A percentile compares a stretch with the other conserved stretches of the same genome.
phyloP scores from a whole-genome alignment of 2,329 filamentous ascomycete genomes.

The Trichoderma koningiopsis region DNA sequence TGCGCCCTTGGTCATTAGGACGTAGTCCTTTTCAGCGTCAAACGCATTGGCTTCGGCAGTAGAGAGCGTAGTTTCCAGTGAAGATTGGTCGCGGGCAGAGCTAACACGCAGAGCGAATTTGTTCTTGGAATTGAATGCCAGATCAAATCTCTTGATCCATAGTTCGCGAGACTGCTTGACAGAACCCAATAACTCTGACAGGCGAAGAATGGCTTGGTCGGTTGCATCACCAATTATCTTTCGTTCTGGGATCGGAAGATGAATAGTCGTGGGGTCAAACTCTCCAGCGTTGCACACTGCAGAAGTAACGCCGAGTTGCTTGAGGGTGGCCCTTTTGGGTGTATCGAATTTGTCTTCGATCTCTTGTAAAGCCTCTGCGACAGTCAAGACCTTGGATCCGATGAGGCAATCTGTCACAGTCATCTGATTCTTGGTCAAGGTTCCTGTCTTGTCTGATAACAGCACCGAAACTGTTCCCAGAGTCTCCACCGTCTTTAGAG shows the following conservation, averaged over 20 bases:
- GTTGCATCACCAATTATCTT: conserved; percentile 51
- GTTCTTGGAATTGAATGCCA: conserved; percentile 81
- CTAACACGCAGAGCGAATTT: conserved; percentile 69
- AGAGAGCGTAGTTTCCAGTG: background rate
- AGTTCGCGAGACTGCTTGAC: conserved; percentile 68
- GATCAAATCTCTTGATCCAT: conserved; percentile 68
- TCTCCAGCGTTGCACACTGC: conserved; percentile 75
- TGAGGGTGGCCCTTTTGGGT: background rate
- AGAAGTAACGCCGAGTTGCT: conserved; percentile 62
- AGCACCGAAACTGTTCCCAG: conserved; percentile 72
- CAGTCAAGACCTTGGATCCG: conserved; percentile 40
- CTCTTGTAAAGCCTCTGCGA: conserved; percentile 34
- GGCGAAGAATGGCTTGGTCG: background rate
- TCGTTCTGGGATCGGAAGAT: conserved; percentile 61
- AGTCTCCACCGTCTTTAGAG: conserved; percentile 76
- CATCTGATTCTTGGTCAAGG: conserved; percentile 72
- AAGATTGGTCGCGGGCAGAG: background rate
- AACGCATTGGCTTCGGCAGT: background rate
- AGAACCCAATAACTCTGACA: conserved; percentile 41
- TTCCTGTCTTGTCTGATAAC: conserved; percentile 78
- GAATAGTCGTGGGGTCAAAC: conserved; percentile 68
- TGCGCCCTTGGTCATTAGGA: conserved; percentile 77
- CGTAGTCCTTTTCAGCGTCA: conserved; percentile 50
- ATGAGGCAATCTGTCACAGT: conserved; percentile 69
- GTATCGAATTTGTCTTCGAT: conserved; percentile 35